These are phyloP conservation scores for Cercospora sesami DNA, from an alignment of 2,329 filamentous ascomycete species.

Conservation along the genomic window DNA sequence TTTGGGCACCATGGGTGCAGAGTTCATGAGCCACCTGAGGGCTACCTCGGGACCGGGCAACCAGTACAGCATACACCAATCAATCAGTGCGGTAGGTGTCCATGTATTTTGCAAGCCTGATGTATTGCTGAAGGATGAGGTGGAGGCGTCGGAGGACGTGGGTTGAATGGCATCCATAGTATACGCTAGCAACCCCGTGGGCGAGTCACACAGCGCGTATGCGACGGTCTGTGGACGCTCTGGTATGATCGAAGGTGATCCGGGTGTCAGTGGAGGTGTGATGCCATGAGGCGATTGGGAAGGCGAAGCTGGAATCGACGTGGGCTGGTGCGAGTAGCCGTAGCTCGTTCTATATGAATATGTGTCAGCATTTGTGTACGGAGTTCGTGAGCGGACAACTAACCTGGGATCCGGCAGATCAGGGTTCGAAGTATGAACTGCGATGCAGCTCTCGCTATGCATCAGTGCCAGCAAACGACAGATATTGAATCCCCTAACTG, in stretches of 20 bases:
- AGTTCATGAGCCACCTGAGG: constrained; percentile 53
- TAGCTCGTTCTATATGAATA: constrained; percentile 20
- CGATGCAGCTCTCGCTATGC: constrained; percentile 56
- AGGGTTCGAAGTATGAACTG: constrained; percentile 62
- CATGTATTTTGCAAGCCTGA: constrained; percentile 28
- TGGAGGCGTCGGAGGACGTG: neutral
- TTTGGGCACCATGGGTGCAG: constrained; percentile 26
- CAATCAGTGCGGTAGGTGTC: constrained; percentile 56
- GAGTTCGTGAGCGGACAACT: neutral
- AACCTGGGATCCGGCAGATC: constrained; percentile 52
- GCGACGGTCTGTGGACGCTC: constrained; percentile 55
- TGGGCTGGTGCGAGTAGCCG: constrained; percentile 23
- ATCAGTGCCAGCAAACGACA: constrained; percentile 50
- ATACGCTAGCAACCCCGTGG: constrained; percentile 58
- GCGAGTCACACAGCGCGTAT: constrained; percentile 64
- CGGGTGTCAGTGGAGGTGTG: constrained; percentile 27
- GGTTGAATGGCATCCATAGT: constrained; percentile 43
- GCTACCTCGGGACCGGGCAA: constrained; percentile 64
- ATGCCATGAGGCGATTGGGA: constrained; percentile 2
- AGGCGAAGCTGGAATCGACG: constrained; percentile 7
- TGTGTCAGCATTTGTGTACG: neutral
- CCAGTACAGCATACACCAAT: constrained; percentile 64
- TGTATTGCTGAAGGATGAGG: neutral
- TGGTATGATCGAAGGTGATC: constrained; percentile 4
- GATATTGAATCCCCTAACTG: constrained; percentile 46